Evolutionary conservation across 371 early-diverging fungal species (phyloP), one percentile per base, ranked within the genome.

Genomic region (Circinella umbellata): DNA sequence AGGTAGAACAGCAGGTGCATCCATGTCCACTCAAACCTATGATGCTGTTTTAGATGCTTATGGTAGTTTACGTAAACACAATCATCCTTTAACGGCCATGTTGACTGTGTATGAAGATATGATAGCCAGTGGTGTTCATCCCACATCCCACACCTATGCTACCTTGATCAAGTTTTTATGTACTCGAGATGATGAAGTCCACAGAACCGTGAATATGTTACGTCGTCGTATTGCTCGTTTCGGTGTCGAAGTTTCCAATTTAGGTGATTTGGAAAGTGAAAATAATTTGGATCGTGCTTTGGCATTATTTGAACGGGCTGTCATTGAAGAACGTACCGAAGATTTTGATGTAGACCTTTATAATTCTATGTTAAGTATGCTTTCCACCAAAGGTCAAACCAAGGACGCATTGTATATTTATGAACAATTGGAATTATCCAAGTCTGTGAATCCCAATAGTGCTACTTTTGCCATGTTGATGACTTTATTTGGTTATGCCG

Each of bases 11-110:
- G 51, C 75, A 13, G 73, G 70, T 36, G 77, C 68, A 4, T 63
- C 76, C 14, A 70, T 80, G 39, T 79, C 79, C 0, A 59, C 76
- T 0, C 73, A 82, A 42, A 84, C 84, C 0, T 87, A 87, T 48
- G 81, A 85, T 67, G 79, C 81, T 27, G 82, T 87, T 7, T 69
- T 87, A 18, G 76, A 78, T 55, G 81, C 87, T 3, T 80, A 84
- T 39, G 75, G 76, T n/a, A 59, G 68, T 14, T 47, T 84, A 4
- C 77, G 73, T 20, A 77, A 71, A 49, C 61, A 67, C 18, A 78
- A 80, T 39, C 73, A 75, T 48, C 75, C 80, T 4, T 54, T 82
- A 27, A 73, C 71, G 0, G 75, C 77, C 9, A 76, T 85, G 73
- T 34, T 81, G 59, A 69, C 75, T 34, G 83, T 81, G 13, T 87